phyloP scores from a whole-genome alignment of 2,329 filamentous ascomycete species.

The Alternaria brassicicola region DNA sequence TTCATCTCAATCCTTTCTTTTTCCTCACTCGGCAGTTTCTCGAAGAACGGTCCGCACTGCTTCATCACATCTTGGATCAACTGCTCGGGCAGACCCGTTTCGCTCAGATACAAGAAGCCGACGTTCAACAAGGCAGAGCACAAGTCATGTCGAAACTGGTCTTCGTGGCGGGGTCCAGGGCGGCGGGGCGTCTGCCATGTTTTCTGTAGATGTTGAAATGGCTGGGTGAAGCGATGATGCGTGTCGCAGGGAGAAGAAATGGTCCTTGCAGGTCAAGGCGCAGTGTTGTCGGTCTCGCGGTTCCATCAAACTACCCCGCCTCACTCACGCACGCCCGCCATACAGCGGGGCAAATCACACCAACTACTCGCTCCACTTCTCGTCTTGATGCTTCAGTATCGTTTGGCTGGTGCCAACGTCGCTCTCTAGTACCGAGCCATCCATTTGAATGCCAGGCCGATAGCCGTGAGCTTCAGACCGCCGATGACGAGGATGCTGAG shows the following conservation, averaged over 20 bases:
- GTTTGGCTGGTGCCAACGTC: neutral
- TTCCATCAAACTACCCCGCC: neutral
- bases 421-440: conserved; percentile 26
- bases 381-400: neutral
- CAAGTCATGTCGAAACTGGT: conserved; percentile 73
- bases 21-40: conserved; percentile 72
- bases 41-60: conserved; percentile 75
- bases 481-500: conserved; percentile 33
- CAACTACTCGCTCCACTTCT: conserved; percentile 3
- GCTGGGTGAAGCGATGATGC: neutral
- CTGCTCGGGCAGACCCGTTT: conserved; percentile 65
- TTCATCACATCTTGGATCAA: conserved; percentile 69
- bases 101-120: conserved; percentile 86
- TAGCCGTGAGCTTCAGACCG: conserved; percentile 39
- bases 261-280: neutral
- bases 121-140: conserved; percentile 80
- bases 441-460: conserved; percentile 38
- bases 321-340: too few relatives aligned
- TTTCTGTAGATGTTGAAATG: neutral
- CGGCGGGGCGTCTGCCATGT: conserved; percentile 47
- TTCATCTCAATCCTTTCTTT: conserved; percentile 68
- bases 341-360: conserved; percentile 29
- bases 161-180: conserved; percentile 71
- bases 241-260: neutral
- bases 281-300: neutral